Conservation (phyloP, 2,329 filamentous ascomycete species). For the Lomentospora prolificans region DNA sequence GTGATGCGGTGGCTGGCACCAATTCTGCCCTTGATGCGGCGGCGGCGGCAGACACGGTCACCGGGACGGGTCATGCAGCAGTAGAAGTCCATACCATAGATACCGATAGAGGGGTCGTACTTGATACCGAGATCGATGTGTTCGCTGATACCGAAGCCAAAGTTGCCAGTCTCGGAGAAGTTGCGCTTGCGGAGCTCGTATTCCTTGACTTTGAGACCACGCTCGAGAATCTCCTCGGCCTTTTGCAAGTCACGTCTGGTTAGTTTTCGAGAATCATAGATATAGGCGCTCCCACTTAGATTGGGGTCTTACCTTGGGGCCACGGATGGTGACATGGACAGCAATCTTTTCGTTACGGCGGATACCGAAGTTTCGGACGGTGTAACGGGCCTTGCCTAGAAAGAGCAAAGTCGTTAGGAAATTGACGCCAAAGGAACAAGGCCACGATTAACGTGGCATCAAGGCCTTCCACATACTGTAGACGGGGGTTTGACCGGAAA, state of each 20-base stretch:
- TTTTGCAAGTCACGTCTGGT: slow-evolving; percentile 21
- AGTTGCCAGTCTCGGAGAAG: slow-evolving; percentile 99
- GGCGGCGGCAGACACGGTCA: slow-evolving; percentile 93
- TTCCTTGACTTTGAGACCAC: slow-evolving; percentile 99
- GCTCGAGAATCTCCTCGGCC: slow-evolving; percentile 99
- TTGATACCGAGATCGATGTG: slow-evolving; percentile 99
- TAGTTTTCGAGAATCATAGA: slow-evolving; percentile 4
- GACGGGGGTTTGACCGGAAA: slow-evolving; percentile 98
- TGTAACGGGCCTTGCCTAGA: slow-evolving; percentile 97
- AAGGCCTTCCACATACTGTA: slow-evolving; percentile 78
- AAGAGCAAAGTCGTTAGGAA: slow-evolving; percentile 11
- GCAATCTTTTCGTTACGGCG: slow-evolving; percentile 99
- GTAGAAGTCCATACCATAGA: slow-evolving; percentile 99
- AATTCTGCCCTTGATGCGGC: slow-evolving; percentile 78
- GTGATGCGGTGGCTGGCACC: slow-evolving; percentile 87
- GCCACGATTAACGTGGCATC: too few relatives aligned
- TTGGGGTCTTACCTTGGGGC: slow-evolving; percentile 63
- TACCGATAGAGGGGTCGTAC: slow-evolving; percentile 96
- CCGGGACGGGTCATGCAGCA: slow-evolving; percentile 99
- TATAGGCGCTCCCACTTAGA: too few relatives aligned
- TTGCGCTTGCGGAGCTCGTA: slow-evolving; percentile 99
- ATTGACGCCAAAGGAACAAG: neutral
- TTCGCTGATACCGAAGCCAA: slow-evolving; percentile 99
- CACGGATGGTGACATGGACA: slow-evolving; percentile 98
- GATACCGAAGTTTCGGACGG: slow-evolving; percentile 99